Percentiles rank a stretch among this genome's conserved stretches.
These are phyloP conservation scores for Calvatia gigantea DNA, from an alignment of 768 basidiomycete genomes.

Conservation along the genomic window DNA sequence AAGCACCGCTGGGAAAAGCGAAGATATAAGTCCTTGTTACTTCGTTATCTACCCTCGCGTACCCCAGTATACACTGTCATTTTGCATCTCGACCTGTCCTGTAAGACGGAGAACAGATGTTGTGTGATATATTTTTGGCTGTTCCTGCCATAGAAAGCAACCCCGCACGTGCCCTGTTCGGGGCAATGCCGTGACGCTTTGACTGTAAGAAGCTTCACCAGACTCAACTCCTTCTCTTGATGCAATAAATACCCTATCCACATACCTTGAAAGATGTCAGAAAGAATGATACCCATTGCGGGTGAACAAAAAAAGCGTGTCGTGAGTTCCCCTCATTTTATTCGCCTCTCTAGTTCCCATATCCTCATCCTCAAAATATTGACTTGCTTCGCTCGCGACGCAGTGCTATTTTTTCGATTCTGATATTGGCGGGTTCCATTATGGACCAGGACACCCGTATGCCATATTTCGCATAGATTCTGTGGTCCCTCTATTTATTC, in stretches of 20 bases:
- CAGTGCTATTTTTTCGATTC: conserved; percentile 99
- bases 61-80: not conserved
- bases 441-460: conserved; percentile 96
- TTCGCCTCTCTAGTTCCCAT: conserved; percentile 7
- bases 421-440: conserved; percentile 98
- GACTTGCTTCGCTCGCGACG: conserved; percentile 4
- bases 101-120: not conserved
- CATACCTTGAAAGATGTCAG: conserved; percentile 29
- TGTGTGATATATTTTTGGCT: not conserved
- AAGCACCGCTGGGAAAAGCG: conserved; percentile 60
- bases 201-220: conserved; percentile 9
- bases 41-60: not conserved
- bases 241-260: conserved; percentile 14
- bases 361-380: conserved; percentile 13
- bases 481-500: conserved; percentile 5
- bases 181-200: conserved; percentile 10
- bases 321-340: conserved; percentile 45
- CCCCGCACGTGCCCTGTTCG: conserved; percentile 11
- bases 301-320: conserved; percentile 88
- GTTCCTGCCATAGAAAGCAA: conserved; percentile 8
- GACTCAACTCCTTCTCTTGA: conserved; percentile 4
- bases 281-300: conserved; percentile 59
- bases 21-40: conserved; percentile 41
- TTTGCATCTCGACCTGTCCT: no score
- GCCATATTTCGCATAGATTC: conserved; percentile 19